These are phyloP conservation scores for Casaregolazyma lundiana DNA, from an alignment of 1,139 yeast genomes.

Conservation along the genomic window DNA sequence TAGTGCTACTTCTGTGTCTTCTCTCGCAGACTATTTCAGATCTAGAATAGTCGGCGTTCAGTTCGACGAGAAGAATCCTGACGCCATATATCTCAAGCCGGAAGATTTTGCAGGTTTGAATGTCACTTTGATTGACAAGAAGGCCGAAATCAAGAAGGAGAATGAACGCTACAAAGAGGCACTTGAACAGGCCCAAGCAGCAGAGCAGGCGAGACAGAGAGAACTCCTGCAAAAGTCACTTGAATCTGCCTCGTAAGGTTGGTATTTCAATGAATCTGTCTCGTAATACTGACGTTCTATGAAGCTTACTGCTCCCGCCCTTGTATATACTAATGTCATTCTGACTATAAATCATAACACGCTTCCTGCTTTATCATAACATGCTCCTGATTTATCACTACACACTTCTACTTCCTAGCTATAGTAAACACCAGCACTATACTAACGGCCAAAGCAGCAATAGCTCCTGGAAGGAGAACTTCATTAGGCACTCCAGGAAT, in stretches of 20 bases:
- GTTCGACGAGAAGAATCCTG: slow-evolving; percentile 66
- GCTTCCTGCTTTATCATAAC: neutral
- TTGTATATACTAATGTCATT: neutral
- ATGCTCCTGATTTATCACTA: neutral
- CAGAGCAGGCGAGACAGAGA: slow-evolving; percentile 38
- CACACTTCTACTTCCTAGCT: slow-evolving; percentile 13
- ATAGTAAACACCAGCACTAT: slow-evolving; percentile 51
- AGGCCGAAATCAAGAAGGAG: slow-evolving; percentile 36
- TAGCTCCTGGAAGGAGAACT: slow-evolving; percentile 57
- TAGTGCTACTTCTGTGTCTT: slow-evolving; percentile 43
- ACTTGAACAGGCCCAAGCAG: slow-evolving; percentile 39
- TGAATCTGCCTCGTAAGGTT: slow-evolving; percentile 11
- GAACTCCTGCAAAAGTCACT: slow-evolving; percentile 35
- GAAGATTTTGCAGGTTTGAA: slow-evolving; percentile 47
- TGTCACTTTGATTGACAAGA: slow-evolving; percentile 41
- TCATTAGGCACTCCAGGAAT: slow-evolving; percentile 58
- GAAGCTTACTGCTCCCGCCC: neutral
- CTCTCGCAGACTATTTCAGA: slow-evolving; percentile 44
- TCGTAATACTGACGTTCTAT: neutral
- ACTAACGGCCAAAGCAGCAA: slow-evolving; percentile 59
- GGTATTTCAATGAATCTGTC: neutral
- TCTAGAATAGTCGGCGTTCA: slow-evolving; percentile 43
- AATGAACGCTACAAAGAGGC: slow-evolving; percentile 37
- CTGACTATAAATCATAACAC: neutral
- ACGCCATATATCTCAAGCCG: slow-evolving; percentile 61